phyloP scores from a whole-genome alignment of 2,329 filamentous ascomycete genomes.

The Madurella mycetomatis region DNA sequence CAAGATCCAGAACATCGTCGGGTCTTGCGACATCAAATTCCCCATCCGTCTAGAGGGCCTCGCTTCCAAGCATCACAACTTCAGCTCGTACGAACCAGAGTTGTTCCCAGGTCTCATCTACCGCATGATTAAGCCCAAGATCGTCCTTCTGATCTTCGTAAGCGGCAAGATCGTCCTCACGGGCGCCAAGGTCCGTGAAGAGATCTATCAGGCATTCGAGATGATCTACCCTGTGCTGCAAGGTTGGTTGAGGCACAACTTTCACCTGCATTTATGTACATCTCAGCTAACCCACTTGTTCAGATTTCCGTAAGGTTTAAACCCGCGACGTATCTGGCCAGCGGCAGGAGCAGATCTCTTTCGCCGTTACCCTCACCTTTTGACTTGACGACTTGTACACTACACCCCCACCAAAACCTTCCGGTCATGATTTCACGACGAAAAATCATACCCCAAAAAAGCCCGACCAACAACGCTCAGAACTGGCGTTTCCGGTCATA shows the following conservation, averaged over 20 bases:
- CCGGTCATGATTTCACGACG: conserved; percentile 26
- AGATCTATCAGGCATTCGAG: conserved; percentile 95
- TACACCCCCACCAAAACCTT: conserved; percentile 9
- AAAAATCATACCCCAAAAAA: conserved; percentile 20
- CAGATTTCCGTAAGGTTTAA: conserved; percentile 29
- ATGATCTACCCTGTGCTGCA: conserved; percentile 95
- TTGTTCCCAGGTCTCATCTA: conserved; percentile 99
- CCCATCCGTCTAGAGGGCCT: conserved; percentile 94
- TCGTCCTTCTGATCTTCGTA: conserved; percentile 95
- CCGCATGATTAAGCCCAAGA: conserved; percentile 99
- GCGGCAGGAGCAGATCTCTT: background rate
- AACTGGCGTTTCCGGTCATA: conserved; percentile 22
- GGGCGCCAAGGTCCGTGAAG: conserved; percentile 94
- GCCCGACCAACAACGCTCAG: conserved; percentile 8
- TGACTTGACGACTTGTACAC: conserved; percentile 20
- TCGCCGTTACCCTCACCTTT: background rate
- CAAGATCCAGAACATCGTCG: conserved; percentile 99
- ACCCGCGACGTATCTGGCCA: background rate
- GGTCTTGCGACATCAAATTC: conserved; percentile 99
- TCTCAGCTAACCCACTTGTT: conserved; percentile 6
- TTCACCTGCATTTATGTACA: background rate
- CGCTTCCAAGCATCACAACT: conserved; percentile 96
- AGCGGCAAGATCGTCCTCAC: conserved; percentile 97
- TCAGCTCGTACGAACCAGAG: conserved; percentile 98
- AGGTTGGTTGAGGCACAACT: conserved; percentile 49